Evolutionary conservation across 2,329 filamentous ascomycete genomes (phyloP).

Genomic region (Beauveria pseudobassiana): DNA sequence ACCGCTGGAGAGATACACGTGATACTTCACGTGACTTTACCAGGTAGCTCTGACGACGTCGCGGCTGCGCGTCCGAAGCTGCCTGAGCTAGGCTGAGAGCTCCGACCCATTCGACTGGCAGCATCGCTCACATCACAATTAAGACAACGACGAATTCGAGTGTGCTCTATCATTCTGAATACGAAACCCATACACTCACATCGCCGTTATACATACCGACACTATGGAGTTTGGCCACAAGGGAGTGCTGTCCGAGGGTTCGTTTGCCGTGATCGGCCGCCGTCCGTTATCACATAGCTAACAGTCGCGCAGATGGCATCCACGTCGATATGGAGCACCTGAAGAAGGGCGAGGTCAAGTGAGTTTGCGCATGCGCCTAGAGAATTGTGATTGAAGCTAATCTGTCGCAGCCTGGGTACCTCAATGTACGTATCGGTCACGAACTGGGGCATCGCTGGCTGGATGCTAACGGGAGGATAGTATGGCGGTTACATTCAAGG

Average conservation of each 20-base stretch:
- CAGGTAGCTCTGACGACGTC: constrained; percentile 11
- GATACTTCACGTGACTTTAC: constrained; percentile 2
- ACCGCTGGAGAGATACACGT: background rate
- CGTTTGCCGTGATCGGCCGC: constrained; percentile 19
- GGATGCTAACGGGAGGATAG: constrained; percentile 39
- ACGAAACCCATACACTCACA: background rate
- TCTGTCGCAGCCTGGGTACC: constrained; percentile 69
- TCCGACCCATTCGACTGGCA: constrained; percentile 2
- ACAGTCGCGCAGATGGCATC: constrained; percentile 71
- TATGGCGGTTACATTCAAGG: constrained; percentile 99
- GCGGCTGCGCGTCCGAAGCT: constrained; percentile 14
- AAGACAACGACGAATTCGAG: background rate
- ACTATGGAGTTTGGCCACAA: constrained; percentile 57
- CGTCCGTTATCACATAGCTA: constrained; percentile 16
- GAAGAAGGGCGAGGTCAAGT: constrained; percentile 99
- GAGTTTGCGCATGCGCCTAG: constrained; percentile 31
- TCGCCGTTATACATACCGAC: background rate
- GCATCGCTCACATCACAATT: constrained; percentile 6
- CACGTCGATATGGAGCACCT: constrained; percentile 98
- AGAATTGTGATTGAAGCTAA: constrained; percentile 22
- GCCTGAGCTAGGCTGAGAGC: constrained; percentile 13
- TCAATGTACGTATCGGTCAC: constrained; percentile 65
- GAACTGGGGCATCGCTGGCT: constrained; percentile 10
- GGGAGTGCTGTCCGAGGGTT: constrained; percentile 59
- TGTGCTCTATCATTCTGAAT: background rate